Evolutionary conservation across 2,329 filamentous ascomycete species (phyloP).

Genomic region (Fusarium devonianum): DNA sequence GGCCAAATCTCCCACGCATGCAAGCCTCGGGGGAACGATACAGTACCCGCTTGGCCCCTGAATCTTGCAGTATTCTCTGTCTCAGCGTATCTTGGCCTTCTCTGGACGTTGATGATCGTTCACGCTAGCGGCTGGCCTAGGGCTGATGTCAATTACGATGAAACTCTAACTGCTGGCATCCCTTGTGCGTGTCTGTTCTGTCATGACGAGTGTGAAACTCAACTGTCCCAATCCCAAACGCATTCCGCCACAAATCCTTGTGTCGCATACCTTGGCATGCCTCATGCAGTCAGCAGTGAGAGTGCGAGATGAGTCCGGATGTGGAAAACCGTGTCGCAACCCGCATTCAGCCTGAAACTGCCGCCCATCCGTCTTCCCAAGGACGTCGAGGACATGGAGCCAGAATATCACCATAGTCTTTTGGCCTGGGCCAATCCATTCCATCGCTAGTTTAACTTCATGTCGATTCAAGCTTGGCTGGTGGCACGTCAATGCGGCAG

Average conservation of each 20-base stretch:
- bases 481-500: neutral
- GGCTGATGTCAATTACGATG: conserved; percentile 11
- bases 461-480: no score
- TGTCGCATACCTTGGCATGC: no score
- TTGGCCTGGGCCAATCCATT: neutral
- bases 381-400: neutral
- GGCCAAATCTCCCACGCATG: conserved; percentile 3
- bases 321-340: no score
- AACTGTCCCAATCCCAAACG: neutral
- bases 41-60: conserved; percentile 18
- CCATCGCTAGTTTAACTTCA: neutral
- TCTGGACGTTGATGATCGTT: neutral
- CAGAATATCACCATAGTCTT: neutral
- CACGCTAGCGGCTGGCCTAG: conserved; percentile 9
- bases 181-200: no score
- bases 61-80: conserved; percentile 17
- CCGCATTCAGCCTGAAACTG: neutral
- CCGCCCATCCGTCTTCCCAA: neutral
- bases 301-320: no score
- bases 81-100: neutral
- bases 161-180: conserved; percentile 5
- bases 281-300: no score
- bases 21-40: neutral
- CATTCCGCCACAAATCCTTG: no score
- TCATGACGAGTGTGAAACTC: conserved; percentile 31